phyloP scores from a whole-genome alignment of 2,329 filamentous ascomycete genomes.

The Sclerotinia spermophila region DNA sequence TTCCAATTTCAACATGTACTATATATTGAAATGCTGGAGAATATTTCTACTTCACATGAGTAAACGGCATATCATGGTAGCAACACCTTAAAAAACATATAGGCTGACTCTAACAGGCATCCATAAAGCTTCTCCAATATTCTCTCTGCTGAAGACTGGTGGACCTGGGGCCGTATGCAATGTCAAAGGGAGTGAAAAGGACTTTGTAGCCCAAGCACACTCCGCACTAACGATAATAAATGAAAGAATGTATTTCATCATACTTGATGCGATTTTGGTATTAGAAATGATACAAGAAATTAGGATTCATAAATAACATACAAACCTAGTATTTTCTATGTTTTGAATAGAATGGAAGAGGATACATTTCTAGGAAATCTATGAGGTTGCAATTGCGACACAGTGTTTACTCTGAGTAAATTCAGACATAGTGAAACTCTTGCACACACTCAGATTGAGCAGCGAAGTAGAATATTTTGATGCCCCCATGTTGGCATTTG shows the following conservation, averaged over 20 bases:
- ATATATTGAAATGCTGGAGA: no score
- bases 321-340: neutral
- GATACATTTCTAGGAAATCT: neutral
- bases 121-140: no score
- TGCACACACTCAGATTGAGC: neutral
- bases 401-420: neutral
- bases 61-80: no score
- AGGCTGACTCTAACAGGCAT: no score
- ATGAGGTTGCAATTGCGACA: neutral
- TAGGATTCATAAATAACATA: no score
- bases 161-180: neutral
- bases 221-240: neutral
- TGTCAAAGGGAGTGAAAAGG: neutral
- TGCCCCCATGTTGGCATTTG: neutral
- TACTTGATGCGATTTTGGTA: no score
- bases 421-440: neutral
- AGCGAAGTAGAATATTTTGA: neutral
- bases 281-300: no score
- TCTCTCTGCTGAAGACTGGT: neutral
- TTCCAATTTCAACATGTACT: no score
- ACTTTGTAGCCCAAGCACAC: neutral
- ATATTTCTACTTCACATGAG: no score
- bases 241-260: neutral
- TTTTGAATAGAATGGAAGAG: neutral
- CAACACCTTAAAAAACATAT: no score